Base-by-base conservation (phyloP, 2,329 filamentous ascomycete genomes). In the Furcasterigmium sp. region DNA sequence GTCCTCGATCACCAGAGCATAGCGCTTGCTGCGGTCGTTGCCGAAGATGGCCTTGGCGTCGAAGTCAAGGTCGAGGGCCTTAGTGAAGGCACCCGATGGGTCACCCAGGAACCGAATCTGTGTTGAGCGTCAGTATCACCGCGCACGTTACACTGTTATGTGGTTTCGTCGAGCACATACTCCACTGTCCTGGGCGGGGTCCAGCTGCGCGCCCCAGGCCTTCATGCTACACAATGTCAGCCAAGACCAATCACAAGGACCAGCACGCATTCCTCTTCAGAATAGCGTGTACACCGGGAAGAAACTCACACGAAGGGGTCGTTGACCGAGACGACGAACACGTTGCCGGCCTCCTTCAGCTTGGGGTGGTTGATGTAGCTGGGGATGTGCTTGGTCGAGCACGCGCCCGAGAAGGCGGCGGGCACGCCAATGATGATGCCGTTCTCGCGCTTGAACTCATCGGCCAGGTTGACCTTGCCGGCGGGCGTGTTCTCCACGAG, bases 301-400 rank as follows among this genome's bases (percentile, higher is more conserved):
- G n/a, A n/a, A n/a, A 69, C 86, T 67, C 73, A 94, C 87, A 95
- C 91, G 62, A 96, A 96, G 17, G 90, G 80, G 62, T 97, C 91
- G 62, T 97, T 97, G 60, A 96, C 91, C 14, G 87, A 83, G 44
- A 97, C 82, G 32, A 97, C 88, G 58, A 94, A 95, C 37, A 95
- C 87, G 57, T 85, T 75, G 39, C 90, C 91, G 23, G 87, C 88
- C 47, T 84, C 74, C 69, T 87, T 87, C 54, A 94, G 75, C 62
- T 84, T 81, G 43, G 84, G 76, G 60, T 88, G 85, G 59, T 81
- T 82, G 64, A 96, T 85, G 69, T 90, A 97, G 43, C 87, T 86
- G 1, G 91, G 91, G 37, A 97, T 75, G 61, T 97, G 91, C 49
- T 63, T 70, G 57, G 70, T 67, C 37, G 76, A 80, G 69, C 75